These are phyloP conservation scores for Dacryopinax primogenitus DNA, from an alignment of 768 basidiomycete genomes.

Conservation along the genomic window DNA sequence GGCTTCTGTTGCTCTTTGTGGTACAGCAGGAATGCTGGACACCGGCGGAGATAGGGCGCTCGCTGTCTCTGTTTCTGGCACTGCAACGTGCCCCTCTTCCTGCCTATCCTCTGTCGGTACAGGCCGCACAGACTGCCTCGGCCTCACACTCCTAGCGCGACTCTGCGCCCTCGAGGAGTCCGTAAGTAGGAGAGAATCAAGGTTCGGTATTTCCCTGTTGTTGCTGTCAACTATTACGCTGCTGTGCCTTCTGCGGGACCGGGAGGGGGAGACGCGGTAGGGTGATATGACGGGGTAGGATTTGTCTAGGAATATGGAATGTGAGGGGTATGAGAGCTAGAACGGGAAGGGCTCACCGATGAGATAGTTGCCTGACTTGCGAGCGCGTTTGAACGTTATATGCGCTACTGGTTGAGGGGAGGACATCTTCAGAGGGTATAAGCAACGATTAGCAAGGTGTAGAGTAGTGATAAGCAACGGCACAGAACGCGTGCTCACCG, in stretches of 20 bases:
- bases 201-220: neutral
- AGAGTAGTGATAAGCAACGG: neutral
- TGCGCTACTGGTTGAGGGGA: neutral
- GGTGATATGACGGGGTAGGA: neutral
- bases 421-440: neutral
- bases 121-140: neutral
- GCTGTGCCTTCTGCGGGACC: neutral
- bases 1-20: neutral
- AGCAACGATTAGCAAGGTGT: no score
- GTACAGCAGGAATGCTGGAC: neutral
- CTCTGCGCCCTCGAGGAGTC: neutral
- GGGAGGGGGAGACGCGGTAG: neutral
- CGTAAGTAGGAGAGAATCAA: neutral
- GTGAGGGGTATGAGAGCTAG: neutral
- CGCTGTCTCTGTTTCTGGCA: neutral
- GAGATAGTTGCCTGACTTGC: neutral
- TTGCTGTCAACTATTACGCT: neutral
- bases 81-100: neutral
- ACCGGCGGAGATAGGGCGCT: no score
- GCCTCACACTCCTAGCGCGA: neutral
- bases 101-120: neutral
- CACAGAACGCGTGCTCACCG: neutral
- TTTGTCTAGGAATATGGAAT: neutral
- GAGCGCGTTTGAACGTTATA: neutral
- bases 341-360: neutral